Evolutionary conservation across 192 early-diverging fungal genomes (phyloP).

Genomic region (Umbelopsis sp.): DNA sequence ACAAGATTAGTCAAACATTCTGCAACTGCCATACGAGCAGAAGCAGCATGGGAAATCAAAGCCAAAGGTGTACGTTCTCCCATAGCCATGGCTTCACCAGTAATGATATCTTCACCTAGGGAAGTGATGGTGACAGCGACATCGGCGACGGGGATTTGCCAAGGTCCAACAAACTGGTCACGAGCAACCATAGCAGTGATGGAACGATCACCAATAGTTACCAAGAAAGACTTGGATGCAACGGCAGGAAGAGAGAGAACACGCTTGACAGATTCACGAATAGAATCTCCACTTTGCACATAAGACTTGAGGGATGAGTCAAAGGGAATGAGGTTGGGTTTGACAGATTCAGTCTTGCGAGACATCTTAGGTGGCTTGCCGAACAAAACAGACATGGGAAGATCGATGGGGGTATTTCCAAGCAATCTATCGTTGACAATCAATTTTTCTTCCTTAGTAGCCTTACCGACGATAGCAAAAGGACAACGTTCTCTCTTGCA

Average conservation of each 20-base stretch:
- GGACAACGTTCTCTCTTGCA: conserved; percentile 91
- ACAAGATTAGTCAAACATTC: conserved; percentile 92
- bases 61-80: conserved; percentile 94
- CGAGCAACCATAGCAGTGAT: conserved; percentile 94
- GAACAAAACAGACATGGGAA: conserved; percentile 95
- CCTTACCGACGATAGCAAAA: conserved; percentile 87
- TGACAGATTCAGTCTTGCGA: conserved; percentile 63
- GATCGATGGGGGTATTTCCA: conserved; percentile 72
- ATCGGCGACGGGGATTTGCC: conserved; percentile 99
- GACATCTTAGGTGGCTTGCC: conserved; percentile 98
- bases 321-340: conserved; percentile 53
- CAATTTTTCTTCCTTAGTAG: conserved; percentile 80
- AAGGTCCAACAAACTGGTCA: conserved; percentile 98
- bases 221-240: conserved; percentile 92
- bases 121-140: conserved; percentile 89
- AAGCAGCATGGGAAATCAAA: conserved; percentile 80
- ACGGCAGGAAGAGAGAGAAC: conserved; percentile 88
- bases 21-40: conserved; percentile 96
- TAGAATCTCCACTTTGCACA: conserved; percentile 49
- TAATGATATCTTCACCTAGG: conserved; percentile 65
- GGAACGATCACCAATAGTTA: conserved; percentile 97
- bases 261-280: conserved; percentile 70
- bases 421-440: conserved; percentile 79
- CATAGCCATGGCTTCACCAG: conserved; percentile 97
- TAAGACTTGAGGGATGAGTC: conserved; percentile 62